Percentiles rank a stretch among this genome's conserved stretches.
Evolutionary conservation across 257 asterid genomes (phyloP).

Genomic region (Salvia miltiorrhiza): DNA sequence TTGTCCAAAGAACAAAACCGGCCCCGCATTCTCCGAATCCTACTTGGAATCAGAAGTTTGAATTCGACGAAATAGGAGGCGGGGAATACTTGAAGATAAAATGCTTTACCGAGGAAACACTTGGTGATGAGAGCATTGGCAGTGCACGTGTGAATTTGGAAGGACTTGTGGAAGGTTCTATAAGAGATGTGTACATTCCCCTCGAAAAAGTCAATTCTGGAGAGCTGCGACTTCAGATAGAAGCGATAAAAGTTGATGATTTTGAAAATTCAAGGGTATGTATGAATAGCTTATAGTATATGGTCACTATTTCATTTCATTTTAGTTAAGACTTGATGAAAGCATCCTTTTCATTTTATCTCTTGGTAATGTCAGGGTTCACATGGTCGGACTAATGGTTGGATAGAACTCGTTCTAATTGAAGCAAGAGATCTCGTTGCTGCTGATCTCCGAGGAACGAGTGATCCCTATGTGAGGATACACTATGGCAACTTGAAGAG

Average conservation of each 20-base stretch:
- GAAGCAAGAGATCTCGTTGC: conserved; percentile 94
- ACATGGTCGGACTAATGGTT: conserved; percentile 49
- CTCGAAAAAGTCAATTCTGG: conserved; percentile 92
- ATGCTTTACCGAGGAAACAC: conserved; percentile 74
- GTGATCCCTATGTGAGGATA: conserved; percentile 94
- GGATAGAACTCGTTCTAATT: conserved; percentile 83
- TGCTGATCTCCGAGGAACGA: conserved; percentile 97
- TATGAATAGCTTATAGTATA: not conserved
- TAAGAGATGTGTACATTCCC: conserved; percentile 77
- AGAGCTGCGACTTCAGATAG: conserved; percentile 80
- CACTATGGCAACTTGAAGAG: conserved; percentile 86
- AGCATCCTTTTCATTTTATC: not conserved
- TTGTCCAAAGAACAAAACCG: conserved; percentile 52
- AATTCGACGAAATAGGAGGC: conserved; percentile 80
- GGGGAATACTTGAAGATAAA: conserved; percentile 86
- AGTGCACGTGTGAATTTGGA: conserved; percentile 94
- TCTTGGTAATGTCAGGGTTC: conserved; percentile 49
- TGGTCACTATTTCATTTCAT: not conserved
- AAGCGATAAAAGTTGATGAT: conserved; percentile 60
- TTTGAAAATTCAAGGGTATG: conserved; percentile 58
- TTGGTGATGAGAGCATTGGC: conserved; percentile 90
- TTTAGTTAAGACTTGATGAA: not conserved
- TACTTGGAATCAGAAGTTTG: conserved; percentile 85
- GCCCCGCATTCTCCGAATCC: conserved; percentile 68
- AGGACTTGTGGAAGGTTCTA: conserved; percentile 83